Percentiles rank a stretch among this genome's conserved stretches.
Evolutionary conservation across 78 protist genomes (phyloP).

Genomic region (Emiliania huxleyi): DNA sequence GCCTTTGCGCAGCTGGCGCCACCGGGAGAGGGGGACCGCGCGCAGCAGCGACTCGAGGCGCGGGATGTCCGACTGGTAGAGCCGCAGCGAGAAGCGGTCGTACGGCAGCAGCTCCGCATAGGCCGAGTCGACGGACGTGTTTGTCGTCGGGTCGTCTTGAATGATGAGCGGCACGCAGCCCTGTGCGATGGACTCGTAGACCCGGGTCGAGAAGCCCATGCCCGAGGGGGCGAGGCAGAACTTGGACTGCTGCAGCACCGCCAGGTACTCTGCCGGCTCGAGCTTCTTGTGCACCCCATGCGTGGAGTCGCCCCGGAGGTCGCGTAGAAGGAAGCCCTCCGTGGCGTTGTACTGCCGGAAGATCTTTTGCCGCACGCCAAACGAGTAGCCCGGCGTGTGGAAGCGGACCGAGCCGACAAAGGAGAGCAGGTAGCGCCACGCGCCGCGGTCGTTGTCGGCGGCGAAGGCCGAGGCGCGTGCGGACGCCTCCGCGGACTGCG

Average conservation of each 20-base stretch:
- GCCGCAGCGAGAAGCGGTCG: neutral
- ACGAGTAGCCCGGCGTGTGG: slow-evolving; percentile 17
- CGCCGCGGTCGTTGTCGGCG: neutral
- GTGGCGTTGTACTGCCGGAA: neutral
- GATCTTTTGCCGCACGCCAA: neutral
- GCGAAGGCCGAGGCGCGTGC: neutral
- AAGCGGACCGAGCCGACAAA: neutral
- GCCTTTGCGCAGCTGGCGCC: neutral
- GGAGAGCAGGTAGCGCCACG: slow-evolving; percentile 1
- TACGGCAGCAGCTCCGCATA: neutral
- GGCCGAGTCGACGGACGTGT: neutral
- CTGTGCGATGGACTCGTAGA: neutral
- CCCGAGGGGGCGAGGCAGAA: slow-evolving; percentile 16
- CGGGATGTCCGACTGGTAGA: neutral
- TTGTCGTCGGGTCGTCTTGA: neutral
- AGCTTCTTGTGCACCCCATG: neutral
- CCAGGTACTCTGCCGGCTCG: neutral
- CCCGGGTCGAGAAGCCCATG: slow-evolving; percentile 10
- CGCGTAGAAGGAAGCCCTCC: slow-evolving; percentile 10
- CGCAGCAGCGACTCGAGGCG: neutral
- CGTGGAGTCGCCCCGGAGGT: neutral
- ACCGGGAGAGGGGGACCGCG: neutral
- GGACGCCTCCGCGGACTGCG: neutral
- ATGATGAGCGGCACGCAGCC: slow-evolving; percentile 20
- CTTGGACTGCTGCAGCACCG: slow-evolving; percentile 5